phyloP scores from a whole-genome alignment of 1,284 basidiomycete species.

The Puccinia polysora region DNA sequence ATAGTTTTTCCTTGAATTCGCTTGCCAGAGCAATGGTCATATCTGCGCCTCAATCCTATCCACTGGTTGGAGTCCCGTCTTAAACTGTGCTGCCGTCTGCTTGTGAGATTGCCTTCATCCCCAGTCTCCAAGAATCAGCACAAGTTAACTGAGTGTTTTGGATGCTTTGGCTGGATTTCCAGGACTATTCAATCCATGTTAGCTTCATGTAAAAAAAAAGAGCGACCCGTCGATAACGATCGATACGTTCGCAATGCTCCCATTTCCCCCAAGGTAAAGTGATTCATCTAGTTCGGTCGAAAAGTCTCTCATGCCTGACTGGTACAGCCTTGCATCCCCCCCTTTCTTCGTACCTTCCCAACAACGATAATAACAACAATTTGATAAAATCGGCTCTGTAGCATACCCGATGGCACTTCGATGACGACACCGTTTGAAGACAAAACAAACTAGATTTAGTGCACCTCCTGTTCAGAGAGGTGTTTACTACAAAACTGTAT shows the following conservation, averaged over 20 bases:
- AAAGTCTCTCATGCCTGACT: background rate
- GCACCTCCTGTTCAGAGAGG: too few species aligned
- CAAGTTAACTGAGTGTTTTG: too few species aligned
- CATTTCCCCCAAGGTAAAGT: constrained; percentile 66
- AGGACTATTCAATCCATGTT: constrained; percentile 80
- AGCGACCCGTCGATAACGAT: constrained; percentile 71
- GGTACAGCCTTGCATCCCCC: background rate
- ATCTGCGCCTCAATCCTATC: constrained; percentile 79
- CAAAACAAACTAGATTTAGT: too few species aligned
- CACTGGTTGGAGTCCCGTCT: constrained; percentile 76
- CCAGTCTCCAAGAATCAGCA: too few species aligned
- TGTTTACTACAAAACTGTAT: too few species aligned
- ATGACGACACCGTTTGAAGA: constrained; percentile 41
- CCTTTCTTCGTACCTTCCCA: too few species aligned
- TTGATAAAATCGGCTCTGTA: background rate
- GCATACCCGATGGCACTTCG: constrained; percentile 40
- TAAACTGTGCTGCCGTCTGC: constrained; percentile 55
- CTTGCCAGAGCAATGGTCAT: constrained; percentile 30
- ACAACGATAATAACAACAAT: too few species aligned
- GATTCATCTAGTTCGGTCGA: background rate
- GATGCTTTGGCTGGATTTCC: too few species aligned
- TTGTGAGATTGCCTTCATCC: constrained; percentile 7
- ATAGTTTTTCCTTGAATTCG: background rate
- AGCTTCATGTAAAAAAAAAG: constrained; percentile 76
- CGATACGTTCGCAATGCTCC: constrained; percentile 71